A percentile compares a stretch with the other conserved stretches of the same genome.
phyloP scores from a whole-genome alignment of 2,329 filamentous ascomycete species.

The Phialophora verrucosa region DNA sequence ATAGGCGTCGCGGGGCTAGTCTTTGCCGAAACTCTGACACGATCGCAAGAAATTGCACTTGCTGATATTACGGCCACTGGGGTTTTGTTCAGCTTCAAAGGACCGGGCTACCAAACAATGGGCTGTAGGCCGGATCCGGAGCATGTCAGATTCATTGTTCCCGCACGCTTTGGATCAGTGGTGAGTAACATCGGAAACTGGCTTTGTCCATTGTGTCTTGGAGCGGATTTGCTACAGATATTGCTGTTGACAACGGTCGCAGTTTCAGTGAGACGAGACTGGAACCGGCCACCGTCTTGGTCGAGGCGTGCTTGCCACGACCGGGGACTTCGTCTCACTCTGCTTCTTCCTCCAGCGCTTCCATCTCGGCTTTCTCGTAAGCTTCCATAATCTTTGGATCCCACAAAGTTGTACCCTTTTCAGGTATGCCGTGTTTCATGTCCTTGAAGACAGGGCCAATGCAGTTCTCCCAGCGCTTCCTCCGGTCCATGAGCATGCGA shows the following conservation, averaged over 20 bases:
- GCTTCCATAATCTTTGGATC: constrained; percentile 73
- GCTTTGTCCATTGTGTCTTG: constrained; percentile 4
- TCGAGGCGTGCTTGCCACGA: background rate
- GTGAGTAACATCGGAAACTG: background rate
- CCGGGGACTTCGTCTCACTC: constrained; percentile 8
- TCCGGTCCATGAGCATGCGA: constrained; percentile 88
- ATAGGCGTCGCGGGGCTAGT: background rate
- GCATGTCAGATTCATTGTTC: constrained; percentile 8
- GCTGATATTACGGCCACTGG: constrained; percentile 4
- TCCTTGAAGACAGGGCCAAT: constrained; percentile 91
- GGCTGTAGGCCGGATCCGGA: constrained; percentile 8
- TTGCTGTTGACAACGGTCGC: background rate
- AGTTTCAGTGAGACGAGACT: background rate
- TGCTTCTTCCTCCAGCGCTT: constrained; percentile 77
- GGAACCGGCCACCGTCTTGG: background rate
- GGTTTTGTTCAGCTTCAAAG: constrained; percentile 1
- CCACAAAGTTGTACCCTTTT: constrained; percentile 74
- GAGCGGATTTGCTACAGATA: background rate
- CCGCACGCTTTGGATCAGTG: background rate
- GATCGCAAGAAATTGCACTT: background rate
- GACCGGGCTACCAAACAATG: background rate
- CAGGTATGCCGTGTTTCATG: constrained; percentile 76
- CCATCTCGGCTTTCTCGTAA: constrained; percentile 75
- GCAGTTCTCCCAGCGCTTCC: constrained; percentile 85
- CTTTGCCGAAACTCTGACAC: background rate